These are phyloP conservation scores for Tylopilus rubrobrunneus DNA, from an alignment of 768 basidiomycete species.

Conservation along the genomic window DNA sequence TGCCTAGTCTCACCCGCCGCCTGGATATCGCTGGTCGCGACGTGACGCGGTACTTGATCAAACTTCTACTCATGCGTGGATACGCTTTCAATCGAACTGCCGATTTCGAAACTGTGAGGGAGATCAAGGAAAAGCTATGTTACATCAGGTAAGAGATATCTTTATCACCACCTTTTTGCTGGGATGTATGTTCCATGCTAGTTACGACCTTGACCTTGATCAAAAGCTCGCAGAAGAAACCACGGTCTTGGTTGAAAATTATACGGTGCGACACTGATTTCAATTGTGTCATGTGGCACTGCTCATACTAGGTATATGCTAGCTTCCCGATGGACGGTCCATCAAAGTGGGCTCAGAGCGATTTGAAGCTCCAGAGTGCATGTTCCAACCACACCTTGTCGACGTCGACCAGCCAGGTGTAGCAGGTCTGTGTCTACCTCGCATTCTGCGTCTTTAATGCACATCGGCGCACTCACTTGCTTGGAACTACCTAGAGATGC, in stretches of 20 bases:
- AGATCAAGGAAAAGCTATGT: constrained; percentile 99
- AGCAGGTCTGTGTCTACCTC: constrained; percentile 57
- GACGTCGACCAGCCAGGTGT: constrained; percentile 96
- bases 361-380: constrained; percentile 98
- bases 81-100: constrained; percentile 99
- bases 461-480: not conserved
- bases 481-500: constrained; percentile 61
- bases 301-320: constrained; percentile 5
- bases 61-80: constrained; percentile 99
- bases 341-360: constrained; percentile 99
- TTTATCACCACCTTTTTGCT: not conserved
- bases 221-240: constrained; percentile 93
- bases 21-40: constrained; percentile 98
- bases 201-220: constrained; percentile 97
- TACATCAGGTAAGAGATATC: constrained; percentile 75
- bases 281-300: not conserved
- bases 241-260: constrained; percentile 92
- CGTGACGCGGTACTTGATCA: constrained; percentile 98
- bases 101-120: constrained; percentile 97
- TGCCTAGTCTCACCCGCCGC: constrained; percentile 91
- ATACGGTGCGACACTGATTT: constrained; percentile 63
- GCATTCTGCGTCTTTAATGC: not conserved
- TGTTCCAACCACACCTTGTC: constrained; percentile 99
- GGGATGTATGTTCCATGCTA: constrained; percentile 25
- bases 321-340: constrained; percentile 92